These are phyloP conservation scores for Arabidopsis hybrid DNA, from an alignment of 441 rosid genomes.

Conservation along the genomic window DNA sequence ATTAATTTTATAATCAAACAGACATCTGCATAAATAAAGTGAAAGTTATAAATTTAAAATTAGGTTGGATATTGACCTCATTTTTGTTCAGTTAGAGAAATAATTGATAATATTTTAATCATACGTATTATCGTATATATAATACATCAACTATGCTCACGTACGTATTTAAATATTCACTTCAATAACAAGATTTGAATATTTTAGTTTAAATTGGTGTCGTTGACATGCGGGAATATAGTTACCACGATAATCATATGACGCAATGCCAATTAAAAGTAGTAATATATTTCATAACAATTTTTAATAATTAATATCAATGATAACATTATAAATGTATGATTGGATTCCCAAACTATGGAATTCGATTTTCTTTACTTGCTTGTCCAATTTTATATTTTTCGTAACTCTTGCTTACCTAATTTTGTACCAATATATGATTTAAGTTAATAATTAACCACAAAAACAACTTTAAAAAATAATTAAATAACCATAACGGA, in stretches of 20 bases:
- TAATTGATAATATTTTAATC: background rate
- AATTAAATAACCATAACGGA: slow-evolving; percentile 4
- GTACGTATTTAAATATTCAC: background rate
- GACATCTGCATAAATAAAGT: background rate
- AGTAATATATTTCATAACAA: slow-evolving; percentile 15
- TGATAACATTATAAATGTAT: background rate
- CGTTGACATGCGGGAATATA: slow-evolving; percentile 26
- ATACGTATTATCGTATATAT: slow-evolving; percentile 6
- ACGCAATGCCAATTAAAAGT: slow-evolving; percentile 33
- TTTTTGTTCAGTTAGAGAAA: background rate
- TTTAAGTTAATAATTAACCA: background rate
- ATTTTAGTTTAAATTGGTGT: slow-evolving; percentile 11
- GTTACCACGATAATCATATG: slow-evolving; percentile 32
- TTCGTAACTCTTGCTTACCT: background rate
- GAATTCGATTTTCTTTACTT: slow-evolving; percentile 16
- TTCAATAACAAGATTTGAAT: background rate
- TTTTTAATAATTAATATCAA: background rate
- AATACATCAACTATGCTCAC: slow-evolving; percentile 9
- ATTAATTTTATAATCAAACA: background rate
- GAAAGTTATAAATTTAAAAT: background rate
- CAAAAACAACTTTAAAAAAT: background rate
- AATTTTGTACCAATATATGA: background rate
- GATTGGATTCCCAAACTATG: slow-evolving; percentile 21
- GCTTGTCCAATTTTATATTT: background rate
- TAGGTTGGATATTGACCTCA: slow-evolving; percentile 9